phyloP scores from a whole-genome alignment of 495 filamentous ascomycete genomes.

The Sphaerosporella brunnea region DNA sequence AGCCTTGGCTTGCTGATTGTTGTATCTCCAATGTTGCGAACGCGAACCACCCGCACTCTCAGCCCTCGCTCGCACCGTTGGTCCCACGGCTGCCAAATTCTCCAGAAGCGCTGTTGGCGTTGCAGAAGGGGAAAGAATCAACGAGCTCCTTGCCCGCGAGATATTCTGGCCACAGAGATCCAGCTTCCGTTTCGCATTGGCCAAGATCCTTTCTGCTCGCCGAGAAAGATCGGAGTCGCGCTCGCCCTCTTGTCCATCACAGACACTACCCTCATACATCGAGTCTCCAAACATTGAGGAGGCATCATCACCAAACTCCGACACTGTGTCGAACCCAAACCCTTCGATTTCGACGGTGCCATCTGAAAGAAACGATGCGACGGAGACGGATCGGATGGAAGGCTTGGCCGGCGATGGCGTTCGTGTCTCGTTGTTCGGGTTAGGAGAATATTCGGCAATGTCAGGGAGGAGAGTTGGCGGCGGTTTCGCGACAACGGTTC shows the following conservation, averaged over 20 bases:
- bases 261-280: constrained; percentile 24
- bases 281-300: constrained; percentile 7
- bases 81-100: constrained; percentile 14
- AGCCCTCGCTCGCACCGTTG: neutral
- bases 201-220: constrained; percentile 22
- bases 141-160: constrained; percentile 19
- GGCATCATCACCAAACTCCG: constrained; percentile 19
- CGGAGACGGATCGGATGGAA: constrained; percentile 17
- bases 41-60: constrained; percentile 1
- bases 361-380: constrained; percentile 23
- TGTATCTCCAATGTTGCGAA: constrained; percentile 11
- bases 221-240: constrained; percentile 11
- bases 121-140: constrained; percentile 20
- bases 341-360: constrained; percentile 25
- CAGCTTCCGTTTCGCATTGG: constrained; percentile 25
- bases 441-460: constrained; percentile 22
- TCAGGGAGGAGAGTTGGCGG: constrained; percentile 20
- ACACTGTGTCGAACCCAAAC: constrained; percentile 23
- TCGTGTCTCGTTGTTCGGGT: neutral
- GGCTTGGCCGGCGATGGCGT: constrained; percentile 13
- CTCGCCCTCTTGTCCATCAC: constrained; percentile 9
- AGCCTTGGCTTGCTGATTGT: constrained; percentile 10
- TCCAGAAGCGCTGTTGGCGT: constrained; percentile 21
- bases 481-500: constrained; percentile 12
- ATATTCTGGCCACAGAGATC: constrained; percentile 26